Evolutionary conservation across 2,329 filamentous ascomycete genomes (phyloP), one percentile per base, ranked within the genome.

Genomic region (Neofusicoccum umdonicola): DNA sequence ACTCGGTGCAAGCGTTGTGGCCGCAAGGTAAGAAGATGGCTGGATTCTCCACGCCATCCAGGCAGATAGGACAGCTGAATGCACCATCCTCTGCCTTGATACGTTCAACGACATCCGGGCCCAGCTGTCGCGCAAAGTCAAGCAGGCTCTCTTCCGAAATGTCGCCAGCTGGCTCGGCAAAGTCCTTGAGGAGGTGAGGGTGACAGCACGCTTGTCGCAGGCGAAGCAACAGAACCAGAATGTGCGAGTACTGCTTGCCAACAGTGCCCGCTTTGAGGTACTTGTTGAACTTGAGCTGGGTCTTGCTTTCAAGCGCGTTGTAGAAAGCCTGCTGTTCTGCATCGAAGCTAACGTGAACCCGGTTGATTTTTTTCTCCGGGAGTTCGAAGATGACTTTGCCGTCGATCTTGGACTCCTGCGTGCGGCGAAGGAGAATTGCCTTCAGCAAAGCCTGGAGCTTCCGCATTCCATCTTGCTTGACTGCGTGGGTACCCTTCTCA

Each of bases 121-220:
- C 75, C 11, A 97, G 80, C 19, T 80, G 74, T 70, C 85, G 84
- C 1, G 92, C 91, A 19, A 91, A 82, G 1, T 83, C 81, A 13
- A 87, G 72, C 73, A 91, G 84, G 34, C 88, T 82, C 5, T 82
- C 83, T 22, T 81, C 79, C 3, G 72, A 70, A 13, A 64, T 39
- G n/a, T 42, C 45, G 15, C 17, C 42, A 47, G 42, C 56, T 3
- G 56, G 56, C 44, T 64, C 62, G 2, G 62, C 62, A 61, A 90
- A 86, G 71, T 92, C 88, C 31, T 82, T 84, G 70, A 91, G 88
- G 34, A 91, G 78, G 71, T 89, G 87, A 1, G 90, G 90, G 73
- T 94, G 91, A 69, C 90, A 93, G 71, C 89, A 92, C 19, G 89
- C 88, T 76, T 94, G 91, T 17, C 91, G 88, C n/a, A 95, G 83